phyloP scores from a whole-genome alignment of 306 rosid species.

The Inga oerstediana region DNA sequence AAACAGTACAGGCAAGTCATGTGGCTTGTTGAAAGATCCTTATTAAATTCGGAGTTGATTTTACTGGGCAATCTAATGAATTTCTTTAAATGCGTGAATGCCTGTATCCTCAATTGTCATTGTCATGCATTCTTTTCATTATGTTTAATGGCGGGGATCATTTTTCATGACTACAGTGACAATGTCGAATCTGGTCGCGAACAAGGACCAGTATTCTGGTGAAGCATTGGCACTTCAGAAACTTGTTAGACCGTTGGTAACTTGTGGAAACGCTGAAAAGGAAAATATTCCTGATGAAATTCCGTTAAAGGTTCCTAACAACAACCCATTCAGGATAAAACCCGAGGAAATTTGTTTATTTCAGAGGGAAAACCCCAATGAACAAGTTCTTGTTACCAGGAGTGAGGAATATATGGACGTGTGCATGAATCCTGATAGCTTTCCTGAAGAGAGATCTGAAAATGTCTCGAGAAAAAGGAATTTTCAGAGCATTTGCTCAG shows the following conservation, averaged over 20 bases:
- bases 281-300: constrained; percentile 11
- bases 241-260: constrained; percentile 52
- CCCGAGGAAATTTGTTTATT: constrained; percentile 40
- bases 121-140: neutral
- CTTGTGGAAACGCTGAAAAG: constrained; percentile 32
- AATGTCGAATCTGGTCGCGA: constrained; percentile 30
- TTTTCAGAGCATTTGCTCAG: constrained; percentile 31
- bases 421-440: constrained; percentile 36
- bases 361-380: constrained; percentile 34
- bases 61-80: neutral
- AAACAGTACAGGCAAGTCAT: constrained; percentile 57
- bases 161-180: constrained; percentile 46
- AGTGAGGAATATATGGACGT: constrained; percentile 42
- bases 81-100: neutral
- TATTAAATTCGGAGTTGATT: neutral
- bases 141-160: neutral
- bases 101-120: constrained; percentile 6
- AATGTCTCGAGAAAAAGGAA: constrained; percentile 58
- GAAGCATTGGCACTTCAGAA: constrained; percentile 64
- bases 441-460: constrained; percentile 28
- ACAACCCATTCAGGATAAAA: constrained; percentile 83
- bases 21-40: constrained; percentile 16
- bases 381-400: constrained; percentile 33
- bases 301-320: constrained; percentile 58
- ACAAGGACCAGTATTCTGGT: constrained; percentile 39